Percentiles rank a stretch among this genome's conserved stretches.
phyloP scores from a whole-genome alignment of 441 rosid species.

The Pelargonium cotyledonis region DNA sequence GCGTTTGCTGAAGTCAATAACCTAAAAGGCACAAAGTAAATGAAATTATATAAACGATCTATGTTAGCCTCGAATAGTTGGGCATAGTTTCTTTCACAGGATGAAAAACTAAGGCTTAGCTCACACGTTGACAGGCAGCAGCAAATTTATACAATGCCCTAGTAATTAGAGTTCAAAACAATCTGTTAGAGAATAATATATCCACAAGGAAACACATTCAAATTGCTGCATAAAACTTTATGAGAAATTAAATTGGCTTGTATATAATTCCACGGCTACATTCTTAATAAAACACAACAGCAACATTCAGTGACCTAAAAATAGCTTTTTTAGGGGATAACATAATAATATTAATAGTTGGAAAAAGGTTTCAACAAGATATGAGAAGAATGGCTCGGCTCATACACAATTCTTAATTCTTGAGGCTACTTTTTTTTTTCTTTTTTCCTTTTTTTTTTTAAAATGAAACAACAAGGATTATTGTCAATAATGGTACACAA shows the following conservation, averaged over 20 bases:
- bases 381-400: background rate
- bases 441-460: too few relatives aligned
- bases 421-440: background rate
- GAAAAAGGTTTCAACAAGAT: background rate
- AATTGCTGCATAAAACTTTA: slow-evolving; percentile 72
- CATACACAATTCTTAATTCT: background rate
- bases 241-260: slow-evolving; percentile 87
- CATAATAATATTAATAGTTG: background rate
- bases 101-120: background rate
- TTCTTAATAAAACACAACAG: background rate
- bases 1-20: background rate
- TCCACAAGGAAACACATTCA: slow-evolving; percentile 73
- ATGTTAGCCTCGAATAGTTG: background rate
- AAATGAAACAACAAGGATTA: background rate
- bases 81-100: background rate
- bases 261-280: slow-evolving; percentile 53
- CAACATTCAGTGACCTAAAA: background rate
- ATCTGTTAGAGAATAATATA: slow-evolving; percentile 82
- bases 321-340: too few relatives aligned
- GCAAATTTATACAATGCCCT: background rate
- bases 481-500: background rate
- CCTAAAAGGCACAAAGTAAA: background rate
- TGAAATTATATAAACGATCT: background rate
- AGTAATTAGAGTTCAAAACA: background rate
- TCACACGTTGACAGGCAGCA: background rate